Conservation (phyloP, 2,329 filamentous ascomycete genomes). For the Talaromyces sp. region DNA sequence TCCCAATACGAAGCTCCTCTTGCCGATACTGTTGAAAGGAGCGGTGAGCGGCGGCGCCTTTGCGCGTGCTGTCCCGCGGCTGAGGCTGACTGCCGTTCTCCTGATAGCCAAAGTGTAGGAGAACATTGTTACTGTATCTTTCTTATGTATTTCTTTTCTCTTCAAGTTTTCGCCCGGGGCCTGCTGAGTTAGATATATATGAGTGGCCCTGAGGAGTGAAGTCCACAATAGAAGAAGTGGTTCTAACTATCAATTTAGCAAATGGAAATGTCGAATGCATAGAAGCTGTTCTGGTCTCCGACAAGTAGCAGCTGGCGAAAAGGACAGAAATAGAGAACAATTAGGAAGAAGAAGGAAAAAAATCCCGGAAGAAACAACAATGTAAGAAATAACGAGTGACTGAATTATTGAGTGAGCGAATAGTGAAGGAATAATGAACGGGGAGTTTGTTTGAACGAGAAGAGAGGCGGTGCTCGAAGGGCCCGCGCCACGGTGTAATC, state of each 20-base stretch:
- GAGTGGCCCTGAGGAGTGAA: neutral
- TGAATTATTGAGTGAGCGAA: neutral
- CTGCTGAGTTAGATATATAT: neutral
- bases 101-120: neutral
- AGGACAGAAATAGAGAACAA: neutral
- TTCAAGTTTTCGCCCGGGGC: neutral
- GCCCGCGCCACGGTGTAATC: neutral
- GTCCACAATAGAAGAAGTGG: neutral
- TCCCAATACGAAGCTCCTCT: neutral
- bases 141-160: neutral
- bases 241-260: neutral
- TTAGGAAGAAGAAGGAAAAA: neutral
- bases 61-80: neutral
- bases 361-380: neutral
- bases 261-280: neutral
- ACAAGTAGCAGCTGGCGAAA: neutral
- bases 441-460: neutral
- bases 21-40: conserved; percentile 2
- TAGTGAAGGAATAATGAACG: neutral
- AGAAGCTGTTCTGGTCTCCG: neutral
- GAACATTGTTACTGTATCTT: neutral
- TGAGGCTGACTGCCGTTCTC: neutral
- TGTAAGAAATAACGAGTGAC: neutral
- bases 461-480: neutral
- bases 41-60: neutral